Conservation (phyloP, 345 rosid genomes). For the Populus pruinosa region DNA sequence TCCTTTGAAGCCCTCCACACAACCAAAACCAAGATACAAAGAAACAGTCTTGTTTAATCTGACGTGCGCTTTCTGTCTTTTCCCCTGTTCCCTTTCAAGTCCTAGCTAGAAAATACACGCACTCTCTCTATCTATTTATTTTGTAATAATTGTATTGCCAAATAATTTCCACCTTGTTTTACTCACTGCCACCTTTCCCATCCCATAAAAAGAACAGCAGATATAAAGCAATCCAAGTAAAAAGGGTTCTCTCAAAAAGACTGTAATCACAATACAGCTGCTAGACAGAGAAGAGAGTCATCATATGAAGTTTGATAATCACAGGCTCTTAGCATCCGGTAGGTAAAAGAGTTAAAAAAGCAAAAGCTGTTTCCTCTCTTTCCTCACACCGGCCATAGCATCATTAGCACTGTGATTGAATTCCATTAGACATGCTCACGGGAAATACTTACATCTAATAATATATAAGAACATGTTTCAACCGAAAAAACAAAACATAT, state of each 20-base stretch:
- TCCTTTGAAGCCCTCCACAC: conserved; percentile 32
- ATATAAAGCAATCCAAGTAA: conserved; percentile 24
- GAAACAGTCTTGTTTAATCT: conserved; percentile 21
- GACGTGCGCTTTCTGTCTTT: conserved; percentile 57
- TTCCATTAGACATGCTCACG: conserved; percentile 26
- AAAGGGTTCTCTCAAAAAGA: not conserved
- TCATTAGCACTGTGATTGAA: conserved; percentile 36
- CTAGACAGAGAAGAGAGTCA: conserved; percentile 7
- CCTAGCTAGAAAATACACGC: not conserved
- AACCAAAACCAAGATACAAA: conserved; percentile 31
- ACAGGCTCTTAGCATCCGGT: conserved; percentile 27
- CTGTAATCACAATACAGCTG: conserved; percentile 2
- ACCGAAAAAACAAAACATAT: too few species aligned
- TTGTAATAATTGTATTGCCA: not conserved
- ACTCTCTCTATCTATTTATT: too few species aligned
- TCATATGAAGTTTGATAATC: conserved; percentile 25
- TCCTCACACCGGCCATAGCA: conserved; percentile 8
- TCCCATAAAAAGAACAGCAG: conserved; percentile 20
- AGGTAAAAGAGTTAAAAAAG: conserved; percentile 33
- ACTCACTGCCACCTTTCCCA: conserved; percentile 27
- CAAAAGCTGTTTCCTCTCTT: conserved; percentile 23
- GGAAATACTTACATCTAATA: not conserved
- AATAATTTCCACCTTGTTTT: not conserved
- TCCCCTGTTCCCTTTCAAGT: conserved; percentile 34
- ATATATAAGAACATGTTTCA: too few species aligned